A percentile compares a stretch with the other conserved stretches of the same genome.
Conservation (phyloP, 202 grass and related monocot genomes). For the Carex arenaria region DNA sequence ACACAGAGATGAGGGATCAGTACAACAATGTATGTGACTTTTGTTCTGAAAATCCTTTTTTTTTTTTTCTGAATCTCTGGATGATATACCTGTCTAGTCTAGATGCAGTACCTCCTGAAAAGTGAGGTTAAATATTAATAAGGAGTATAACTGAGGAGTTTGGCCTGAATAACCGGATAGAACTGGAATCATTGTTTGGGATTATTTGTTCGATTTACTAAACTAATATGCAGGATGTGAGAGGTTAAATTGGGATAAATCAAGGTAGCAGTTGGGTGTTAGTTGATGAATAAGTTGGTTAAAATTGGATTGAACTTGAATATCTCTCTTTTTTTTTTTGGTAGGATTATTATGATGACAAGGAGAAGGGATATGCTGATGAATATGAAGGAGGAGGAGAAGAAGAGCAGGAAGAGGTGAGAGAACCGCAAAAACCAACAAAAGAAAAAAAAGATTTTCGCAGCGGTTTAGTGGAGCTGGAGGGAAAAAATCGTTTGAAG, state of each 20-base stretch:
- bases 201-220: not conserved
- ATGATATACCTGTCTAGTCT: not conserved
- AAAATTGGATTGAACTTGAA: not conserved
- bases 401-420: constrained; percentile 1
- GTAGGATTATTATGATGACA: constrained; percentile 24
- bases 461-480: not conserved
- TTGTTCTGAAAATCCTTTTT: not conserved
- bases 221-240: not conserved
- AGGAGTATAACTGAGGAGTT: not conserved
- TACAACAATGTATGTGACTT: not conserved
- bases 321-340: not conserved
- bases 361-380: constrained; percentile 20
- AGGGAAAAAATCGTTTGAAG: not conserved
- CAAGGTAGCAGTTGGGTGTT: not conserved
- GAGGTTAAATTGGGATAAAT: constrained; percentile 4
- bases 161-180: not conserved
- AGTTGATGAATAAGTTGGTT: not conserved
- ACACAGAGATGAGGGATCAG: constrained; percentile 12
- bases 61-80: not conserved
- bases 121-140: not conserved
- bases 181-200: not conserved
- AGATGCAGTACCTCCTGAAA: not conserved
- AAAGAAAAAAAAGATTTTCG: constrained; percentile 22
- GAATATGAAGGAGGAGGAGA: constrained; percentile 14
- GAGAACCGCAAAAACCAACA: constrained; percentile 15